phyloP scores from a whole-genome alignment of 352 stramenopile species.

The Pythium insidiosum region DNA sequence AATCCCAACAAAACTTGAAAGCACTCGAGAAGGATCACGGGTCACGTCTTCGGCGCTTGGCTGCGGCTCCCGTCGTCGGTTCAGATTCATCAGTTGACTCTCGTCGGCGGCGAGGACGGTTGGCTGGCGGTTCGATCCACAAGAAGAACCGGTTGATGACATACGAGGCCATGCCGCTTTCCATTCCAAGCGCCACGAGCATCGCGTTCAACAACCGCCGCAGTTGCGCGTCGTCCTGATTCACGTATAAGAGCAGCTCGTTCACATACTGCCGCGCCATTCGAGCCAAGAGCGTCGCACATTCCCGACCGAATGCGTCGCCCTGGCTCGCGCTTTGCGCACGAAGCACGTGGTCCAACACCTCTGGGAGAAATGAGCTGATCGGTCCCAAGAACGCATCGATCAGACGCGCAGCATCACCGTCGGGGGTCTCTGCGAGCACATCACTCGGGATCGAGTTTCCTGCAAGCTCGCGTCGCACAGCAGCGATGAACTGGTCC shows the following conservation, averaged over 20 bases:
- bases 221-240: constrained; percentile 1
- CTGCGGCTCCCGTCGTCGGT: background rate
- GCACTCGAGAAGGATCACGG: too few relatives aligned
- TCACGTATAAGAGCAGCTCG: constrained; percentile 9
- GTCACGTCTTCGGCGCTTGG: constrained; percentile 8
- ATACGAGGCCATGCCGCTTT: constrained; percentile 4
- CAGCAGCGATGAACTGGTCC: constrained; percentile 11
- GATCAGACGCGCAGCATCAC: constrained; percentile 10
- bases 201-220: constrained; percentile 8
- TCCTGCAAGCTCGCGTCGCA: constrained; percentile 9
- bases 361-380: constrained; percentile 21
- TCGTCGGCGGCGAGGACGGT: background rate
- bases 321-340: constrained; percentile 14
- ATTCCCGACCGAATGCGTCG: constrained; percentile 12
- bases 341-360: constrained; percentile 19
- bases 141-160: constrained; percentile 2
- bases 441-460: constrained; percentile 8
- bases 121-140: constrained; percentile 1
- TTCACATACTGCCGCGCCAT: constrained; percentile 19
- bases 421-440: constrained; percentile 8
- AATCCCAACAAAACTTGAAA: too few relatives aligned
- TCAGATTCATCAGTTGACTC: background rate
- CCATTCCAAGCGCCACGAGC: constrained; percentile 8
- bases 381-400: constrained; percentile 16
- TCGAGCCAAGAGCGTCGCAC: constrained; percentile 17